Evolutionary conservation across 805 yeast genomes (phyloP), one percentile per base, ranked within the genome.

Genomic region (Ogataea glucozyma): DNA sequence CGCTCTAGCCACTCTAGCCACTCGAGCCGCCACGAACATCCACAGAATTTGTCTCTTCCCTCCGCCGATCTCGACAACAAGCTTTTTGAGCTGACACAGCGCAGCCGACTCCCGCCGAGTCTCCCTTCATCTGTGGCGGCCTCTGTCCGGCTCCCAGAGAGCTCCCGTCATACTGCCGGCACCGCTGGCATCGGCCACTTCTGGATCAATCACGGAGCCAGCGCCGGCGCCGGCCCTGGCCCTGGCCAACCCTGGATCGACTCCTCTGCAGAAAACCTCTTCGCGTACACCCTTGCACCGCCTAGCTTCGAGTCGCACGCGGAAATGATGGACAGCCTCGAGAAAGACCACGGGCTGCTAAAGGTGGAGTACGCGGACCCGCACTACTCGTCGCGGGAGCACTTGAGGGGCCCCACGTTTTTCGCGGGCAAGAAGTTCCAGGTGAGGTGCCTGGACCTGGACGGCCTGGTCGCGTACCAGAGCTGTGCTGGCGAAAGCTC

Each of bases 401-500:
- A 87, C 51, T 65, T 75, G 6, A 82, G 78, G 2, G 54, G 62
- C 9, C 82, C 91, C 0, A 75, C 83, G 41, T 62, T 76, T 1
- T 82, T 79, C 62, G 90, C 90, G 1, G 90, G 89, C 5, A 78
- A 73, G 47, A 78, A 75, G 49, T 79, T 81, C 47, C 65, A 63
- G 1, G 61, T 85, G 1, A 60, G 63, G 10, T 74, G 80, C 0
- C 52, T 60, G 3, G 67, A 73, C 41, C 26, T 64, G 7, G 43
- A 58, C 13, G 54, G 66, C 38, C 20, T 51, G 22, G 14, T 38
- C 12, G 18, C 40, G 10, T 58, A 56, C 32, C 26, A 31, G 19
- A 22, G 47, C 2, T 20, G 4, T 1, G 14, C 14, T 14, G 40
- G 29, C 18, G 34, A 37, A 12, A 46, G 47, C 18, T 46, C 46